These are phyloP conservation scores for Colletotrichum navitas DNA, from an alignment of 2,329 filamentous ascomycete genomes.

Conservation along the genomic window DNA sequence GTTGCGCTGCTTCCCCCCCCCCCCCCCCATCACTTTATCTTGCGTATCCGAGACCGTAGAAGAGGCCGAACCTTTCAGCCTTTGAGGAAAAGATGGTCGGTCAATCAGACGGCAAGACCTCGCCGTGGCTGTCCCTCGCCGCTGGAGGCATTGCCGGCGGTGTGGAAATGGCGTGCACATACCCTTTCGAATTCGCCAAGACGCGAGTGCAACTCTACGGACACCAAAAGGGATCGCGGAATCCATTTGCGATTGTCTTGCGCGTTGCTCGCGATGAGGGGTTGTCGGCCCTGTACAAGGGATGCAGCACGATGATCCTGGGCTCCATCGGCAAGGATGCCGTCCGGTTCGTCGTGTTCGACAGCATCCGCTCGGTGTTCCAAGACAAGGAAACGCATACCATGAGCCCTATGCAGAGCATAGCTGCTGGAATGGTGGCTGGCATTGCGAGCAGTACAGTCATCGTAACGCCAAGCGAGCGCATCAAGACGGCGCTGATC, in stretches of 20 bases:
- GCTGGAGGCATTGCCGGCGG: conserved; percentile 32
- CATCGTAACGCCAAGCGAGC: conserved; percentile 32
- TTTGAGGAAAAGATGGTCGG: conserved; percentile 3
- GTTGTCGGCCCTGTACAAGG: conserved; percentile 23
- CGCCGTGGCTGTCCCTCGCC: conserved; percentile 20
- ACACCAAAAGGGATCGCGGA: conserved; percentile 26
- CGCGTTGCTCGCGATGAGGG: conserved; percentile 31
- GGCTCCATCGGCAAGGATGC: conserved; percentile 35
- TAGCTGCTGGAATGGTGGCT: conserved; percentile 27
- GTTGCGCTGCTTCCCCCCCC: no score
- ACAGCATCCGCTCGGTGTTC: conserved; percentile 26
- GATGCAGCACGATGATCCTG: conserved; percentile 35
- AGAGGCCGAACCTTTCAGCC: no score
- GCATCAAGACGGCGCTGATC: conserved; percentile 33
- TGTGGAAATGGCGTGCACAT: conserved; percentile 30
- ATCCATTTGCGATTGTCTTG: conserved; percentile 27
- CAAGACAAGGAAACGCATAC: conserved; percentile 20
- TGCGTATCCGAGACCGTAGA: background rate
- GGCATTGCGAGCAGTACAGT: conserved; percentile 26
- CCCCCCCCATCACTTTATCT: no score
- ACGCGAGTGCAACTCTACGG: conserved; percentile 33
- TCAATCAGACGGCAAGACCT: conserved; percentile 26
- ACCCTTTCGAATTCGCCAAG: conserved; percentile 34
- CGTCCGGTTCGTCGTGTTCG: conserved; percentile 31
- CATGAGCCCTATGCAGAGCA: conserved; percentile 20